A percentile compares a stretch with the other conserved stretches of the same genome.
Evolutionary conservation across 2,329 filamentous ascomycete genomes (phyloP).

Genomic region (Lecanosticta acicola): DNA sequence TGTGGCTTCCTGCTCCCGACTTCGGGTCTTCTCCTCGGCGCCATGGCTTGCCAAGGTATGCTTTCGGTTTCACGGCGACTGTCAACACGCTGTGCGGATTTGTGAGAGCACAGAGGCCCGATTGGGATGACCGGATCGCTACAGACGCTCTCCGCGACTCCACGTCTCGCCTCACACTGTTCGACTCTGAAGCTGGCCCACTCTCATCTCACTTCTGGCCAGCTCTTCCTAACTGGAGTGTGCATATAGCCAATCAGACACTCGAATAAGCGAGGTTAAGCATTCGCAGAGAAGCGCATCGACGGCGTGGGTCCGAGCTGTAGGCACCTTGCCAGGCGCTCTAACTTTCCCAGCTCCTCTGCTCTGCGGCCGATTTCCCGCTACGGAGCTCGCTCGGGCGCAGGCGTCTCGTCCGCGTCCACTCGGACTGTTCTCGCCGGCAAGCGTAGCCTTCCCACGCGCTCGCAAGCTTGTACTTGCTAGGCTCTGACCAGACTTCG

Average conservation of each 20-base stretch:
- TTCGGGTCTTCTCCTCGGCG: slow-evolving; percentile 10
- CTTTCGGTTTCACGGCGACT: slow-evolving; percentile 16
- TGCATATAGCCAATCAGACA: slow-evolving; percentile 12
- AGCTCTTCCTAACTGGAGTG: slow-evolving; percentile 6
- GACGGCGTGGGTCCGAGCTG: neutral
- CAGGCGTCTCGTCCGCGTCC: slow-evolving; percentile 7
- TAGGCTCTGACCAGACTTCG: slow-evolving; percentile 1
- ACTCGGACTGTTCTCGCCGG: slow-evolving; percentile 8
- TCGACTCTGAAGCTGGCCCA: too few species aligned
- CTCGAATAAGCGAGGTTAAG: slow-evolving; percentile 9
- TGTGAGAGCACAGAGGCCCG: slow-evolving; percentile 5
- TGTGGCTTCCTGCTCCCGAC: slow-evolving; percentile 18
- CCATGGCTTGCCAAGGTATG: slow-evolving; percentile 12
- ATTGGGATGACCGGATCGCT: slow-evolving; percentile 7
- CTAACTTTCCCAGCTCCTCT: neutral
- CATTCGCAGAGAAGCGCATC: neutral
- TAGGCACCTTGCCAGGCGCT: neutral
- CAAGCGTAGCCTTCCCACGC: slow-evolving; percentile 5
- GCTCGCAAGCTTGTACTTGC: slow-evolving; percentile 1
- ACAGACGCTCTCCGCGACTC: slow-evolving; percentile 2
- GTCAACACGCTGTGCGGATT: slow-evolving; percentile 18
- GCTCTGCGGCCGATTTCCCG: slow-evolving; percentile 13
- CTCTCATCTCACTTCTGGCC: slow-evolving; percentile 12
- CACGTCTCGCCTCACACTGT: slow-evolving; percentile 5
- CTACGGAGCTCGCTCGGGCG: slow-evolving; percentile 10